phyloP scores from a whole-genome alignment of 805 yeast genomes.

The Grigorovia humatica region DNA sequence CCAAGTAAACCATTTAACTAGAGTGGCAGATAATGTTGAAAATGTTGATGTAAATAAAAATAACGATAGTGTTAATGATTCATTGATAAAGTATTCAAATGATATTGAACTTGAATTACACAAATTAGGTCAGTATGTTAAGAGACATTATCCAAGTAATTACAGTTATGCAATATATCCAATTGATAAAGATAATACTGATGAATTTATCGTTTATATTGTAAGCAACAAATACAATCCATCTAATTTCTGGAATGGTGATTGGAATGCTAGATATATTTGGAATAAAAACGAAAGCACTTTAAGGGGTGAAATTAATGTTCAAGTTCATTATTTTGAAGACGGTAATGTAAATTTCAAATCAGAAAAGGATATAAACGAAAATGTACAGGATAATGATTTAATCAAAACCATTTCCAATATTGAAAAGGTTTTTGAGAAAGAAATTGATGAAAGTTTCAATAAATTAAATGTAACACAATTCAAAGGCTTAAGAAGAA shows the following conservation, averaged over 20 bases:
- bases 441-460: conserved; percentile 50
- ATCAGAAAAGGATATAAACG: conserved; percentile 27
- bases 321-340: conserved; percentile 87
- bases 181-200: conserved; percentile 18
- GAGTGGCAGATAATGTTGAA: conserved; percentile 42
- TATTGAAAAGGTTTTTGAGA: conserved; percentile 50
- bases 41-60: background rate
- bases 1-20: conserved; percentile 46
- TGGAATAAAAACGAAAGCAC: conserved; percentile 27
- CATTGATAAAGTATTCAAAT: conserved; percentile 8
- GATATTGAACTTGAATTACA: conserved; percentile 12
- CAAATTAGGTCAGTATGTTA: conserved; percentile 38
- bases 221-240: conserved; percentile 66
- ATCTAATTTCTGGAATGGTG: conserved; percentile 78
- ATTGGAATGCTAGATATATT: conserved; percentile 66
- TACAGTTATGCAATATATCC: conserved; percentile 36
- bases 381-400: conserved; percentile 28
- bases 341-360: conserved; percentile 88
- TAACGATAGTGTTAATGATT: background rate
- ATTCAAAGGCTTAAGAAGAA: conserved; percentile 81
- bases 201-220: conserved; percentile 38
- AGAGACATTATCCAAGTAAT: conserved; percentile 58
- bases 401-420: conserved; percentile 33
- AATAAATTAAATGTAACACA: conserved; percentile 63
- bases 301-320: conserved; percentile 44